phyloP scores from a whole-genome alignment of 176 grass and related monocot species.

The Carex cristatella region DNA sequence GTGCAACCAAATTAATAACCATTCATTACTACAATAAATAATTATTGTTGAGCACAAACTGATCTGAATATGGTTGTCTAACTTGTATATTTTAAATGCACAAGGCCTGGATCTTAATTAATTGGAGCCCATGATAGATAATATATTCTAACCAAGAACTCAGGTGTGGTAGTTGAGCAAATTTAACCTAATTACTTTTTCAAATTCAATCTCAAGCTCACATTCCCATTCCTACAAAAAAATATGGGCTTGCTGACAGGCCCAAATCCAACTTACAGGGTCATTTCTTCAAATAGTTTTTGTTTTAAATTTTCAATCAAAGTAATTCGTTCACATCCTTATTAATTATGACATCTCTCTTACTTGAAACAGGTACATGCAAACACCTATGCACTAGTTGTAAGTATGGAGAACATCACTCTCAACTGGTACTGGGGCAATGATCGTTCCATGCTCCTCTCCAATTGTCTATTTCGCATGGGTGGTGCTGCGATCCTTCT shows the following conservation, averaged over 20 bases:
- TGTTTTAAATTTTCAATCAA: background rate
- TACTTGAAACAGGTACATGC: conserved; percentile 50
- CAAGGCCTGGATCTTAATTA: background rate
- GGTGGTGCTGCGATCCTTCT: conserved; percentile 85
- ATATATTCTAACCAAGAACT: background rate
- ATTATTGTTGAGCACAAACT: background rate
- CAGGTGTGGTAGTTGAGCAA: background rate
- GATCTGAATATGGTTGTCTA: background rate
- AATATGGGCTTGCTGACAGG: background rate
- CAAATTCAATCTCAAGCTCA: too few species aligned
- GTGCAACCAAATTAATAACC: background rate
- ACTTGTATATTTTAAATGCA: background rate
- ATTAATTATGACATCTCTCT: background rate
- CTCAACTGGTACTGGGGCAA: conserved; percentile 95
- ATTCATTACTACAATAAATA: background rate
- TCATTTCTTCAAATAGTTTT: conserved; percentile 4
- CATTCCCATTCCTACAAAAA: background rate
- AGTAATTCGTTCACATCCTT: background rate
- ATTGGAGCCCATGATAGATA: background rate
- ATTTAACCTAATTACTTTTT: background rate
- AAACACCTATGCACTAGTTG: conserved; percentile 84
- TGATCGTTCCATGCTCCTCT: conserved; percentile 88
- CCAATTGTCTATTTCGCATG: conserved; percentile 95
- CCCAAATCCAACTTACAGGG: background rate
- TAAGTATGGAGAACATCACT: conserved; percentile 98